These are phyloP conservation scores for Calocybe indica DNA, from an alignment of 768 basidiomycete species.

Conservation along the genomic window DNA sequence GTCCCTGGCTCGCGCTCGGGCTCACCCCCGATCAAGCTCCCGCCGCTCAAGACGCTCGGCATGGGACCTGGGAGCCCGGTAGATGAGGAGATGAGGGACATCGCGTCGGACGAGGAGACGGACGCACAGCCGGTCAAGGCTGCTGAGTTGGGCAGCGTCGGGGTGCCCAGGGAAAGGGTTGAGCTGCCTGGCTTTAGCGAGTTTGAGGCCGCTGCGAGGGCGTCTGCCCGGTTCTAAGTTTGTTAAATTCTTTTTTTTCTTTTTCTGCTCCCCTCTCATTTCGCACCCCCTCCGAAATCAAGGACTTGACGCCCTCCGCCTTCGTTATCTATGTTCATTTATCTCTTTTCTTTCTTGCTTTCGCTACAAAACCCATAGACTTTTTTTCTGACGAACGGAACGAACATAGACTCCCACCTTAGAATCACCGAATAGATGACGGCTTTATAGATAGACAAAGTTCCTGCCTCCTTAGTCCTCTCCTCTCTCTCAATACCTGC, in stretches of 20 bases:
- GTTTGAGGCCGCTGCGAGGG: constrained; percentile 51
- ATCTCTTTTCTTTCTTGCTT: too few relatives aligned
- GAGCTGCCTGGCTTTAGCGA: constrained; percentile 60
- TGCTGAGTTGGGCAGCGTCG: constrained; percentile 5
- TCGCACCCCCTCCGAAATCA: too few relatives aligned
- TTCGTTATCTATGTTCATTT: too few relatives aligned
- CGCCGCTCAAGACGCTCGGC: constrained; percentile 48
- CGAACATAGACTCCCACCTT: too few relatives aligned
- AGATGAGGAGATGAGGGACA: constrained; percentile 2
- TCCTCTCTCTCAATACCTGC: too few relatives aligned
- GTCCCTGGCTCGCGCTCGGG: constrained; percentile 57
- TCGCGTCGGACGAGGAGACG: neutral
- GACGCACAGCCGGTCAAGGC: neutral
- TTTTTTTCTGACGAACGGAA: too few relatives aligned
- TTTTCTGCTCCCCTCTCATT: neutral
- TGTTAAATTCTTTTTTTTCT: constrained; percentile 15
- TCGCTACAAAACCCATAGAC: too few relatives aligned
- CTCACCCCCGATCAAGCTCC: constrained; percentile 66
- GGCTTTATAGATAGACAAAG: too few relatives aligned
- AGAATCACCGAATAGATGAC: too few relatives aligned
- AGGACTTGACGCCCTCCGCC: too few relatives aligned
- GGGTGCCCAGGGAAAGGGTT: constrained; percentile 25
- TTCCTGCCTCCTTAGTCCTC: too few relatives aligned
- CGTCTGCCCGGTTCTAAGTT: constrained; percentile 9
- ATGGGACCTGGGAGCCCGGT: constrained; percentile 4